These are phyloP conservation scores for Eucalyptus urophylla DNA, from an alignment of 345 rosid genomes.

Conservation along the genomic window DNA sequence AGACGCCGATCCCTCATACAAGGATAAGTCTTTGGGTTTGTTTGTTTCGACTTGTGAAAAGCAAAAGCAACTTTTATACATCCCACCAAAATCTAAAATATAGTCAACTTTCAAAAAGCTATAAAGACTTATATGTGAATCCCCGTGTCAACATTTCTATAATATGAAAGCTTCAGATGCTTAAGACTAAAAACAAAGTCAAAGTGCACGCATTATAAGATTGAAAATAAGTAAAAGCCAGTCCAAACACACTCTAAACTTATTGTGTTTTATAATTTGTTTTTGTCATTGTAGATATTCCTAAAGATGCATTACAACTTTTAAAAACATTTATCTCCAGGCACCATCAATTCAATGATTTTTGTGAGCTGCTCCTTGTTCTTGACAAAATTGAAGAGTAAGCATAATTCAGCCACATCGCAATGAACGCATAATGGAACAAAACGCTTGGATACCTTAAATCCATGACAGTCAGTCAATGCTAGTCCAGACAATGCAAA, in stretches of 20 bases:
- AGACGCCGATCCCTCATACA: background rate
- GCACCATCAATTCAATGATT: background rate
- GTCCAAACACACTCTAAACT: background rate
- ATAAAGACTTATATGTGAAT: background rate
- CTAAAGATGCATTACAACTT: background rate
- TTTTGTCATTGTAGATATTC: background rate
- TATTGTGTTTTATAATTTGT: background rate
- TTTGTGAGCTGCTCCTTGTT: background rate
- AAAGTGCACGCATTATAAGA: background rate
- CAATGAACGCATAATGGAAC: background rate
- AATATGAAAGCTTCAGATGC: background rate
- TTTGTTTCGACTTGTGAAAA: background rate
- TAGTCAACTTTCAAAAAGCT: background rate
- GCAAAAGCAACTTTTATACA: background rate
- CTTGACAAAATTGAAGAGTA: background rate
- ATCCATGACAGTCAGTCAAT: background rate
- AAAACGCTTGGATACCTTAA: background rate
- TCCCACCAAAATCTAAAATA: background rate
- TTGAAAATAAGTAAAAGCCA: background rate
- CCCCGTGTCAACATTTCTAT: background rate
- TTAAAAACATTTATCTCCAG: background rate
- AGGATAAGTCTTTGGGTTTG: background rate
- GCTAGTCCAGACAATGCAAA: background rate
- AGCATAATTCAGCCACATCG: background rate
- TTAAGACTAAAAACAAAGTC: background rate